phyloP scores from a whole-genome alignment of 305 asterid genomes.

The Solanum aculeatissimum region DNA sequence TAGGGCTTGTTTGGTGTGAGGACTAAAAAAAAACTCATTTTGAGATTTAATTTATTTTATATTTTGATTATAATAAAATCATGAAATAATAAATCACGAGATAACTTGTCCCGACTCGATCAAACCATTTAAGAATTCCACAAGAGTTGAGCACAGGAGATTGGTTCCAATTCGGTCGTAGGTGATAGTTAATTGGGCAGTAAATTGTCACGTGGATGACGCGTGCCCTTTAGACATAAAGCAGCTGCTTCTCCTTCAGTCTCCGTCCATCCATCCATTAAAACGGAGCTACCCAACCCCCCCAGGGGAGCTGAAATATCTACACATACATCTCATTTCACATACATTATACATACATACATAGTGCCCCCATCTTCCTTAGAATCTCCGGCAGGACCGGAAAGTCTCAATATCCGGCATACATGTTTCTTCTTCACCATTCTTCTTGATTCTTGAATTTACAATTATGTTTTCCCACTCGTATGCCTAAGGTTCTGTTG shows the following conservation, averaged over 20 bases:
- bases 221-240: neutral
- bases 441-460: neutral
- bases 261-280: neutral
- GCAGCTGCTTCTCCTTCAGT: neutral
- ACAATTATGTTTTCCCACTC: neutral
- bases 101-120: accelerated
- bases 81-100: accelerated
- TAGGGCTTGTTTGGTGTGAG: too few relatives aligned
- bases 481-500: neutral
- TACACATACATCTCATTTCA: neutral
- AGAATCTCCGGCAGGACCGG: neutral
- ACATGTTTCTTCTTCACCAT: neutral
- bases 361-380: neutral
- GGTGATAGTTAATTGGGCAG: neutral
- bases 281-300: neutral
- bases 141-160: neutral
- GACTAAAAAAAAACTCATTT: too few relatives aligned
- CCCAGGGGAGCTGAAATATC: neutral
- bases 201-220: neutral
- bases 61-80: neutral
- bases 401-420: neutral
- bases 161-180: neutral
- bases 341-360: neutral
- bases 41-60: neutral
- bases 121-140: neutral